Evolutionary conservation across 768 basidiomycete genomes (phyloP), one percentile per base, ranked within the genome.

Genomic region (Brasilioporus rufonigricans): DNA sequence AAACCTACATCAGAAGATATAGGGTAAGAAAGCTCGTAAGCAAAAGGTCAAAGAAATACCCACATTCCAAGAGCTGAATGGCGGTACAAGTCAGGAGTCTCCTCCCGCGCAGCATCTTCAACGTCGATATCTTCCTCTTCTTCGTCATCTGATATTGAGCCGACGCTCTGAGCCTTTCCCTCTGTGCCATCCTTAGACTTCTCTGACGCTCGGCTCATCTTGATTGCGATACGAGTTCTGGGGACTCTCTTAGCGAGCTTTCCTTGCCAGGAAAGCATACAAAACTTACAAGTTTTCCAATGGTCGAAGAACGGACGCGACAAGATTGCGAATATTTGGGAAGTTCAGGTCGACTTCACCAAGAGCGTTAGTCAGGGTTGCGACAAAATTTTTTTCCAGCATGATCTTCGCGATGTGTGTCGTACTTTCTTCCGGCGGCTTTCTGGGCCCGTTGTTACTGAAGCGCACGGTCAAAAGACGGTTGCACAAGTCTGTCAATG

Each of bases 381-480:
- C 81, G 16, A 98, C 97, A 59, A 92, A 95, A 66, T 91, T 91
- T 76, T 98, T 98, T 78, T 99, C 97, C 48, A 99, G 74, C 97
- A 99, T 99, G 58, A 95, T 82, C 75, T 98, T 98, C 21, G 96
- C 93, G 49, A 98, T 81, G 57, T 97, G 95, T 9, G 94, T 87
- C 4, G 88, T 87, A n/a, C 80, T 80, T 47, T 93, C 96, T 53
- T 80, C 77, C 38, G 78, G 75, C 59, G 80, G 84, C 43, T 84
- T 76, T 55, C 74, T 75, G 33, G 74, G 69, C 7, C 75, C 75
- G 55, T 61, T 70, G 63, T 81, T 70, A 65, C 80, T 86, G 70
- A 88, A 85, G 27, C 88, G 83, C 23, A 90, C 87, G 2, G 87
- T 89, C 52, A 99, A 77, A 32, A 99, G 76, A 10, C 93, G 88